These are phyloP conservation scores for Torulaspora indica DNA, from an alignment of 805 yeast species.

Conservation along the genomic window DNA sequence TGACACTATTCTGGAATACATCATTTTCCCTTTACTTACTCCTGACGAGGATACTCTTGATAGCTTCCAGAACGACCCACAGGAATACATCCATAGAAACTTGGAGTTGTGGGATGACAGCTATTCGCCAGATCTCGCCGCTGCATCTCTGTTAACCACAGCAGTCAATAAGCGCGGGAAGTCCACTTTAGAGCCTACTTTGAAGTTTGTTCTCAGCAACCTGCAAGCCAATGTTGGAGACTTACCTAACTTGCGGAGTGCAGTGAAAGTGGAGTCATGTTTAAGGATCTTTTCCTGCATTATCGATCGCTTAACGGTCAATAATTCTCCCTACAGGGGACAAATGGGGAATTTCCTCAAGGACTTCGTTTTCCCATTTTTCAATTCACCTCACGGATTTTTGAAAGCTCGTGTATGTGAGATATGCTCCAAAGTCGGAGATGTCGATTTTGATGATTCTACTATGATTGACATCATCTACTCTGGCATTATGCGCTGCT, in stretches of 20 bases:
- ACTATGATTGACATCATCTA: slow-evolving; percentile 39
- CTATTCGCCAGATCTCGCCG: slow-evolving; percentile 71
- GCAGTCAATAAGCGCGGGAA: slow-evolving; percentile 65
- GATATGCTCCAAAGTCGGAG: slow-evolving; percentile 59
- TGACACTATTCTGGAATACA: slow-evolving; percentile 59
- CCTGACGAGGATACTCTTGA: slow-evolving; percentile 66
- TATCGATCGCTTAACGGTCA: slow-evolving; percentile 50
- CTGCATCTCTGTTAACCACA: slow-evolving; percentile 65
- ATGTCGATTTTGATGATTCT: slow-evolving; percentile 46
- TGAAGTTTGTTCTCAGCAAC: slow-evolving; percentile 54
- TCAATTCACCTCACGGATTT: slow-evolving; percentile 57
- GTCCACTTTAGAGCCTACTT: slow-evolving; percentile 53
- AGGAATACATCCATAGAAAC: slow-evolving; percentile 73
- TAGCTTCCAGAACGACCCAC: slow-evolving; percentile 79
- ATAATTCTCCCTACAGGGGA: slow-evolving; percentile 51
- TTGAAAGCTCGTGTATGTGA: slow-evolving; percentile 74
- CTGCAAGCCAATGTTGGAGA: slow-evolving; percentile 34
- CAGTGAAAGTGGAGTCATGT: slow-evolving; percentile 71
- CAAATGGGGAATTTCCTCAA: slow-evolving; percentile 69
- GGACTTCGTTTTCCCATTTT: slow-evolving; percentile 64
- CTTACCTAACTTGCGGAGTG: slow-evolving; percentile 40
- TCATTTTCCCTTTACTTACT: slow-evolving; percentile 71
- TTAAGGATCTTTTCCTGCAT: slow-evolving; percentile 74
- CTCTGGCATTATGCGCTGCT: slow-evolving; percentile 43
- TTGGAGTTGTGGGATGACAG: slow-evolving; percentile 62